Percentiles rank a stretch among this genome's conserved stretches.
Evolutionary conservation across 192 early-diverging fungal species (phyloP).

Genomic region (Coemansia sp.): DNA sequence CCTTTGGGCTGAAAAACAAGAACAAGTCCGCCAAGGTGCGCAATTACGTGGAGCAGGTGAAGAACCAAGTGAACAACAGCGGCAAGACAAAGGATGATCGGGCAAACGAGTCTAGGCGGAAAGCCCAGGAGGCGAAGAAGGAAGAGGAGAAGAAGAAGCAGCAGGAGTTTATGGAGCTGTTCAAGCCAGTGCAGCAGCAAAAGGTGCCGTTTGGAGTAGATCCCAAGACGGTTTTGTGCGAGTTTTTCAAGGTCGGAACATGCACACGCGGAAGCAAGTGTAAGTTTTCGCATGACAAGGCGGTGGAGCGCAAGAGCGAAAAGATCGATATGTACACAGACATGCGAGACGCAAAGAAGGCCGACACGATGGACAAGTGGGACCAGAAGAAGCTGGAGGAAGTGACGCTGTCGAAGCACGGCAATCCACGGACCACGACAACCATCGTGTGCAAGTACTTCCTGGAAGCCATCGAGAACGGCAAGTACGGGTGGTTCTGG

Average conservation of each 20-base stretch:
- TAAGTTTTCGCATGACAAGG: slow-evolving; percentile 96
- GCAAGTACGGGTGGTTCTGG: slow-evolving; percentile 99
- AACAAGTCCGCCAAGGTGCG: slow-evolving; percentile 92
- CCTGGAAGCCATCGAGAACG: slow-evolving; percentile 91
- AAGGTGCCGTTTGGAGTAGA: slow-evolving; percentile 98
- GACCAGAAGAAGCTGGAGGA: slow-evolving; percentile 88
- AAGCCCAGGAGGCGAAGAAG: slow-evolving; percentile 63
- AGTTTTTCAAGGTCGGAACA: slow-evolving; percentile 84
- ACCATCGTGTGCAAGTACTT: slow-evolving; percentile 99
- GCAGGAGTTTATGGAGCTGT: slow-evolving; percentile 84
- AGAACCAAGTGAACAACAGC: slow-evolving; percentile 70
- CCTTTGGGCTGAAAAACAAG: slow-evolving; percentile 98
- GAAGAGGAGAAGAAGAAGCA: slow-evolving; percentile 81
- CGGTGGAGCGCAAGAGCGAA: slow-evolving; percentile 80
- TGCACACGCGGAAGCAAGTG: slow-evolving; percentile 91
- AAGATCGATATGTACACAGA: slow-evolving; percentile 97
- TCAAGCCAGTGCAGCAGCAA: slow-evolving; percentile 84
- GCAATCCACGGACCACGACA: slow-evolving; percentile 82
- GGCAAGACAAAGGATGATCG: slow-evolving; percentile 56
- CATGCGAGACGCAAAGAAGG: slow-evolving; percentile 60
- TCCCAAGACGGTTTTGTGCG: slow-evolving; percentile 93
- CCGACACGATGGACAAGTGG: slow-evolving; percentile 96
- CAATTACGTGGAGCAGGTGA: slow-evolving; percentile 88
- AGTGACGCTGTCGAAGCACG: slow-evolving; percentile 81
- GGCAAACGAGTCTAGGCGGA: slow-evolving; percentile 61